A percentile compares a stretch with the other conserved stretches of the same genome.
Evolutionary conservation across 2,329 filamentous ascomycete genomes (phyloP).

Genomic region (Curvularia sp.): DNA sequence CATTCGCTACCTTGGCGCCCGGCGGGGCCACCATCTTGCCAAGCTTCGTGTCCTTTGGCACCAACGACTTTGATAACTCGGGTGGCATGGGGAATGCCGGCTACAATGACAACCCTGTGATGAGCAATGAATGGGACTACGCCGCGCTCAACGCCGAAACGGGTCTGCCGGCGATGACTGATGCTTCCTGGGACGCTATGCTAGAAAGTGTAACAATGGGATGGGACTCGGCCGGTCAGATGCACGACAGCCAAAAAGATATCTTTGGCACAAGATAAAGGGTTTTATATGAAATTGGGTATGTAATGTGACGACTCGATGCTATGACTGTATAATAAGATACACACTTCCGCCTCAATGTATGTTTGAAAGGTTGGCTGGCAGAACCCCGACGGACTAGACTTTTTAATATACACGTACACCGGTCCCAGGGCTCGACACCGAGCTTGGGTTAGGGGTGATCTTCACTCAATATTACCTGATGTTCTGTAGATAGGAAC

Average conservation of each 20-base stretch:
- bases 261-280: constrained; percentile 10
- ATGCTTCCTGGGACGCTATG: constrained; percentile 48
- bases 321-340: constrained; percentile 16
- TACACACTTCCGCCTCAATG: constrained; percentile 31
- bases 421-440: neutral
- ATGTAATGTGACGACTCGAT: neutral
- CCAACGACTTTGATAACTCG: constrained; percentile 16
- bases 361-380: neutral
- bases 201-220: constrained; percentile 47
- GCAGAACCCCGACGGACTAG: constrained; percentile 2
- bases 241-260: constrained; percentile 13
- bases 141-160: constrained; percentile 29
- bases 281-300: neutral
- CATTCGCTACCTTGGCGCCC: constrained; percentile 5
- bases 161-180: constrained; percentile 45
- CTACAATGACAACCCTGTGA: constrained; percentile 32
- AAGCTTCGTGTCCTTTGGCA: constrained; percentile 7
- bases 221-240: constrained; percentile 38
- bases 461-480: constrained; percentile 1
- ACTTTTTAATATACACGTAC: neutral
- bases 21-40: constrained; percentile 12
- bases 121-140: constrained; percentile 47
- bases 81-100: constrained; percentile 20
- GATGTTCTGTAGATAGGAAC: neutral
- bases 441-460: neutral